These are phyloP conservation scores for Exophiala lecanii-corni DNA, from an alignment of 2,329 filamentous ascomycete species.

Conservation along the genomic window DNA sequence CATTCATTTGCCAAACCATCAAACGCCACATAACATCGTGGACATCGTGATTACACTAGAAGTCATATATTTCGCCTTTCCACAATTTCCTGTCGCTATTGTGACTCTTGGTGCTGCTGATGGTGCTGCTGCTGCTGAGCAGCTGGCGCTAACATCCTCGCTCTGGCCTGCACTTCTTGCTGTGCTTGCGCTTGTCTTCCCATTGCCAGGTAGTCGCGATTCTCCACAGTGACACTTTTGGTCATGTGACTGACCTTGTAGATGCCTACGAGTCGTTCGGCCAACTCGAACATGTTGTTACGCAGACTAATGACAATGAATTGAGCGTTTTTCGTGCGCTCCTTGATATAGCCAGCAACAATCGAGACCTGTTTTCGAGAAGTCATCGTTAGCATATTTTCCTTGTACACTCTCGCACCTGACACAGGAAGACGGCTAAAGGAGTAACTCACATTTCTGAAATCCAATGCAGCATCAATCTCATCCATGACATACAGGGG, in stretches of 20 bases:
- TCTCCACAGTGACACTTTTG: constrained; percentile 86
- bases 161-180: neutral
- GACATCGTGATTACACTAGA: neutral
- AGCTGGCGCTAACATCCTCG: neutral
- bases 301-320: constrained; percentile 97
- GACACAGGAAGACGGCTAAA: too few species aligned
- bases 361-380: constrained; percentile 69
- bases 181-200: constrained; percentile 9
- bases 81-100: too few species aligned
- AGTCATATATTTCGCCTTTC: too few species aligned
- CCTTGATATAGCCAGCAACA: constrained; percentile 98
- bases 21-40: neutral
- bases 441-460: constrained; percentile 74
- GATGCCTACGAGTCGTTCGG: constrained; percentile 88
- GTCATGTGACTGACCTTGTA: constrained; percentile 99
- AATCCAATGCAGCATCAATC: constrained; percentile 96
- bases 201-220: constrained; percentile 59
- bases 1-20: too few species aligned
- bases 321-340: constrained; percentile 97
- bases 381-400: constrained; percentile 12
- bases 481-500: constrained; percentile 99
- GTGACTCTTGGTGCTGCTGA: too few species aligned
- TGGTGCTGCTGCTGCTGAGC: too few species aligned
- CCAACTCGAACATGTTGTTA: constrained; percentile 99
- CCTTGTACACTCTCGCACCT: too few species aligned